These are phyloP conservation scores for Vigna trinervia DNA, from an alignment of 306 rosid genomes.

Conservation along the genomic window DNA sequence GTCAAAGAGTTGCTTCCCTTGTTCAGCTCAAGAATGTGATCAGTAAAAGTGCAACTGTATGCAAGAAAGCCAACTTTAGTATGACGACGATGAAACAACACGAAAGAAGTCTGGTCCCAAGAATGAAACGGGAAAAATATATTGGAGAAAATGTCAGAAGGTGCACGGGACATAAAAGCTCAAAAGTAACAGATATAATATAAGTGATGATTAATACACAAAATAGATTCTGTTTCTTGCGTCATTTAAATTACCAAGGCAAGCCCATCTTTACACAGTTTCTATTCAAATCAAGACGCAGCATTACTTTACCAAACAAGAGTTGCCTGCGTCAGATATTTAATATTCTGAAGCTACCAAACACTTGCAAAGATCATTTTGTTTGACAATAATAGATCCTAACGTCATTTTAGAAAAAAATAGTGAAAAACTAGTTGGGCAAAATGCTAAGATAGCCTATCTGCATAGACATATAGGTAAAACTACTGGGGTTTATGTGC, in stretches of 20 bases:
- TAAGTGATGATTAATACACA: slow-evolving; percentile 13
- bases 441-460: slow-evolving; percentile 9
- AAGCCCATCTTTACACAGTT: neutral
- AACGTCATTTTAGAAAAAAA: slow-evolving; percentile 11
- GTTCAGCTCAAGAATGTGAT: slow-evolving; percentile 72
- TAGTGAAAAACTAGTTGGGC: neutral
- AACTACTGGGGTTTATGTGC: neutral
- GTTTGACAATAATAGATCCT: slow-evolving; percentile 18
- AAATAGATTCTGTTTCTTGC: neutral
- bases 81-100: neutral
- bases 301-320: slow-evolving; percentile 16
- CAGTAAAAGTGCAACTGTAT: slow-evolving; percentile 80
- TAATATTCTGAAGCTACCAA: slow-evolving; percentile 31
- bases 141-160: neutral
- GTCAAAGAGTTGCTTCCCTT: slow-evolving; percentile 55
- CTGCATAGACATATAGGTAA: neutral
- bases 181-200: slow-evolving; percentile 9
- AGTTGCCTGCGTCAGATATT: slow-evolving; percentile 21
- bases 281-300: slow-evolving; percentile 12
- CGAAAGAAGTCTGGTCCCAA: neutral
- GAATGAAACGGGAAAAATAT: slow-evolving; percentile 19
- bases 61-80: slow-evolving; percentile 48
- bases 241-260: slow-evolving; percentile 27
- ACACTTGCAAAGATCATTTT: slow-evolving; percentile 7
- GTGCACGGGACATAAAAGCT: slow-evolving; percentile 7